A percentile compares a stretch with the other conserved stretches of the same genome.
These are phyloP conservation scores for Teratosphaeriaceae sp. DNA, from an alignment of 2,329 filamentous ascomycete genomes.

Conservation along the genomic window DNA sequence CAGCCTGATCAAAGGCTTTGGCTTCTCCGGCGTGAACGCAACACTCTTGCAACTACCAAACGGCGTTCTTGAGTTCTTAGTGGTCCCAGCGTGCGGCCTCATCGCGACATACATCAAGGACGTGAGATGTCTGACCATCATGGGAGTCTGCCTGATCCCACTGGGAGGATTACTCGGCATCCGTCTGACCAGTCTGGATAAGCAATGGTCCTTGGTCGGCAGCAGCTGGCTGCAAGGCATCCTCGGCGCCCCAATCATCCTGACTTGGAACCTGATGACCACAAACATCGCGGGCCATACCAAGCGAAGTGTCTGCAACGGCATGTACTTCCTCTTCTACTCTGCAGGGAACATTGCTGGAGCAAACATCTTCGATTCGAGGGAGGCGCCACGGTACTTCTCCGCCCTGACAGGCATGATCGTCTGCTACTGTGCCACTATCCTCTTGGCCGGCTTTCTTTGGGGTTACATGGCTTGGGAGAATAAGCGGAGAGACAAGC, in stretches of 20 bases:
- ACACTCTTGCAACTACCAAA: conserved; percentile 57
- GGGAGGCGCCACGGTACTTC: conserved; percentile 52
- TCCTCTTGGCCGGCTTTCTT: conserved; percentile 3
- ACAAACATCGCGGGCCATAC: conserved; percentile 46
- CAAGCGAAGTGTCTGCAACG: conserved; percentile 58
- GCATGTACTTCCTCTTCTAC: conserved; percentile 55
- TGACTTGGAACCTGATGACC: conserved; percentile 12
- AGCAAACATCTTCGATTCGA: conserved; percentile 52
- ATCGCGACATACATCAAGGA: background rate
- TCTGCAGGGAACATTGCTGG: conserved; percentile 61
- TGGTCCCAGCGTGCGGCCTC: conserved; percentile 5
- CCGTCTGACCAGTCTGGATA: conserved; percentile 12
- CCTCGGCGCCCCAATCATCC: conserved; percentile 13
- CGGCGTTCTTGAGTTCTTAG: conserved; percentile 11
- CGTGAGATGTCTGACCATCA: conserved; percentile 11
- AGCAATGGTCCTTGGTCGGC: conserved; percentile 13
- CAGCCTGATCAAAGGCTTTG: conserved; percentile 35
- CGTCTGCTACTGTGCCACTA: conserved; percentile 7
- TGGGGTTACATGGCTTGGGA: conserved; percentile 5
- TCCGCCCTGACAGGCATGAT: conserved; percentile 33
- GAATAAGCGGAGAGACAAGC: conserved; percentile 6
- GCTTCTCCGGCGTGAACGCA: conserved; percentile 55
- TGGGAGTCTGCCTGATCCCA: conserved; percentile 12
- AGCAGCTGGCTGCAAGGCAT: conserved; percentile 15
- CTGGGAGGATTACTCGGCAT: conserved; percentile 18